A percentile compares a stretch with the other conserved stretches of the same genome.
phyloP scores from a whole-genome alignment of 192 early-diverging fungal genomes.

The Chytriomyces sp. region DNA sequence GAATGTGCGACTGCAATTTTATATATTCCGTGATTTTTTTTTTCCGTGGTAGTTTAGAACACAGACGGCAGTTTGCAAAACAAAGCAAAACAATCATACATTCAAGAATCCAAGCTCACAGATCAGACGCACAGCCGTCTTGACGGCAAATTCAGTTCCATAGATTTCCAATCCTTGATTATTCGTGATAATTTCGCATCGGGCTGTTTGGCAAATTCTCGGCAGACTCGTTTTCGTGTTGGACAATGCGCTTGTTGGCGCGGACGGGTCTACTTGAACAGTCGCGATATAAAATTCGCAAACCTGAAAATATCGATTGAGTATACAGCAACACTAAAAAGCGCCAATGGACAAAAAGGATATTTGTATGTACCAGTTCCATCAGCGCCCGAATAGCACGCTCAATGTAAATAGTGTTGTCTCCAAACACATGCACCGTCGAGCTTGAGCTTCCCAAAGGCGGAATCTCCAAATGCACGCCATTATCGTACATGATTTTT shows the following conservation, averaged over 20 bases:
- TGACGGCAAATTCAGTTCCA: slow-evolving; percentile 68
- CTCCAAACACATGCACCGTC: slow-evolving; percentile 67
- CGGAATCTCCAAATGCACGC: slow-evolving; percentile 67
- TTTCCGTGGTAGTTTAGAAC: neutral
- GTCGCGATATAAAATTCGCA: slow-evolving; percentile 61
- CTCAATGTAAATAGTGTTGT: slow-evolving; percentile 72
- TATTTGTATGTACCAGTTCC: slow-evolving; percentile 60
- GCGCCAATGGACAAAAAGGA: neutral
- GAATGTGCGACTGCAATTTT: slow-evolving; percentile 44
- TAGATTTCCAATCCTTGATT: slow-evolving; percentile 69
- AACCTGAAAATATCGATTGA: slow-evolving; percentile 26
- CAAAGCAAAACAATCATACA: slow-evolving; percentile 4
- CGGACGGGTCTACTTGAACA: slow-evolving; percentile 41
- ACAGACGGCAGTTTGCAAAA: neutral
- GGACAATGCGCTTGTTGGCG: slow-evolving; percentile 38
- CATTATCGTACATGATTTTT: slow-evolving; percentile 81
- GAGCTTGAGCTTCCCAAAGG: slow-evolving; percentile 59
- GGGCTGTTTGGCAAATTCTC: slow-evolving; percentile 55
- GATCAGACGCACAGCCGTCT: slow-evolving; percentile 64
- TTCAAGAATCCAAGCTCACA: slow-evolving; percentile 59
- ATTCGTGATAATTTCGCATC: slow-evolving; percentile 69
- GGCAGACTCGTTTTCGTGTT: slow-evolving; percentile 49
- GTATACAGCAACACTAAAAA: neutral
- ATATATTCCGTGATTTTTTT: neutral
- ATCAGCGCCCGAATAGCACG: slow-evolving; percentile 73